Conservation (phyloP, 2,329 filamentous ascomycete species). For the Ascochyta viciae-villosae region DNA sequence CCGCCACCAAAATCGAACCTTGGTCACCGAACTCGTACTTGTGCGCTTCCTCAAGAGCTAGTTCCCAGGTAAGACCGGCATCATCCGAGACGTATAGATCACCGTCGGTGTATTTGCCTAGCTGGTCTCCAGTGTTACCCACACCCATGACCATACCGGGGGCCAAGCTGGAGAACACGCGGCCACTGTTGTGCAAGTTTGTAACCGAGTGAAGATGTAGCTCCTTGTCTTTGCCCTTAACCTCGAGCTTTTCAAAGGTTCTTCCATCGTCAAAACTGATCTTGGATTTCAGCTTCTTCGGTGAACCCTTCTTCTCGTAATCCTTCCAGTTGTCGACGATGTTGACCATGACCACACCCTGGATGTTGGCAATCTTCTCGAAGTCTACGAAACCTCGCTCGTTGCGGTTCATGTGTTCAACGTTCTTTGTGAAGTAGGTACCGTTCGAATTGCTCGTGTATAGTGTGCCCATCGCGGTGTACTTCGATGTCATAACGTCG, state of each 20-base stretch:
- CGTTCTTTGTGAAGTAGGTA: conserved; percentile 91
- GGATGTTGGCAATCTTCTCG: conserved; percentile 89
- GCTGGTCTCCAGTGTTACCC: conserved; percentile 81
- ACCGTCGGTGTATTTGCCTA: conserved; percentile 75
- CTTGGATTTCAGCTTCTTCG: conserved; percentile 75
- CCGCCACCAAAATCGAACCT: conserved; percentile 84
- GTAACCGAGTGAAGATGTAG: conserved; percentile 95
- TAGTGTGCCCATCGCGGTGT: conserved; percentile 79
- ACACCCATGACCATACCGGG: conserved; percentile 94
- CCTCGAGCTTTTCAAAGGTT: conserved; percentile 77
- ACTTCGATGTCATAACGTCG: conserved; percentile 78
- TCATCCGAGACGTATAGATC: conserved; percentile 90
- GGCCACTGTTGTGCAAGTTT: conserved; percentile 78
- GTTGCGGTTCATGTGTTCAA: conserved; percentile 91
- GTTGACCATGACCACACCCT: conserved; percentile 92
- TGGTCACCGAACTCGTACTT: conserved; percentile 97
- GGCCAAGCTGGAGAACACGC: conserved; percentile 91
- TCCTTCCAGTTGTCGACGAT: conserved; percentile 85
- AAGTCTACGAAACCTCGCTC: conserved; percentile 82
- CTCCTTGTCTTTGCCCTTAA: conserved; percentile 67
- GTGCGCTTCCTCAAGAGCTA: conserved; percentile 79
- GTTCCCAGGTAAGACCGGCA: conserved; percentile 84
- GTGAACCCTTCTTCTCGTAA: conserved; percentile 60
- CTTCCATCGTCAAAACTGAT: conserved; percentile 97
- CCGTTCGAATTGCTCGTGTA: conserved; percentile 98